Evolutionary conservation across 768 basidiomycete species (phyloP), one percentile per base, ranked within the genome.

Genomic region (Mycena chlorophos): DNA sequence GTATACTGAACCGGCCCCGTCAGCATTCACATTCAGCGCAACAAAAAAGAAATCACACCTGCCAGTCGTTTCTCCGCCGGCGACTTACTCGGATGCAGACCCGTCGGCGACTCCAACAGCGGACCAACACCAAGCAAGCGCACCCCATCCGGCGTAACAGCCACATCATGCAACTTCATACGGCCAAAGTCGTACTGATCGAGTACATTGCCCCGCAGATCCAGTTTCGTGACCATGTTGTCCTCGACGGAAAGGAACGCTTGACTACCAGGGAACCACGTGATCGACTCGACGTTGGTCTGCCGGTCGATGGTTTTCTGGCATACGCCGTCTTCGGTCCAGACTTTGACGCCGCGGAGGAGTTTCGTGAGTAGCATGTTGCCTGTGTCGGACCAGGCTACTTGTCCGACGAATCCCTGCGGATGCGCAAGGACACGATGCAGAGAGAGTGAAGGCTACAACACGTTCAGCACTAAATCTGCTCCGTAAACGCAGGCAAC

Each of bases 241-340:
- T 80, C 82, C 68, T 90, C 88, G 16, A 89, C 84, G 13, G 86
- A 87, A 53, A 89, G 68, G 75, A 91, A 88, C 6, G 81, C 87
- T 71, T 83, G 75, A 34, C 86, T 83, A 51, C 74, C 75, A 12
- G 88, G 85, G 57, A 83, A 78, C 89, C 88, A 91, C 10, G 81
- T 76, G 31, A 89, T 77, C 0, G 86, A 78, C 62, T 88, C 85
- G 13, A 90, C 79, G 22, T 70, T 66, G 20, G 73, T 71, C 31
- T 75, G 68, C 8, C 87, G 76, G 56, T 85, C 79, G 43, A 90
- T 87, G 0, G 83, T 87, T 64, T 76, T 81, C 53, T 74, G 78
- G 62, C 86, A 88, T 30, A 88, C 85, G 47, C 87, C 87, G 52
- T 86, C 82, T 86, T 85, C 80, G 12, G 79, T 84, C 88, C 88